Evolutionary conservation across 2,329 filamentous ascomycete genomes (phyloP), one percentile per base, ranked within the genome.

Genomic region (Epichloe uncinata): DNA sequence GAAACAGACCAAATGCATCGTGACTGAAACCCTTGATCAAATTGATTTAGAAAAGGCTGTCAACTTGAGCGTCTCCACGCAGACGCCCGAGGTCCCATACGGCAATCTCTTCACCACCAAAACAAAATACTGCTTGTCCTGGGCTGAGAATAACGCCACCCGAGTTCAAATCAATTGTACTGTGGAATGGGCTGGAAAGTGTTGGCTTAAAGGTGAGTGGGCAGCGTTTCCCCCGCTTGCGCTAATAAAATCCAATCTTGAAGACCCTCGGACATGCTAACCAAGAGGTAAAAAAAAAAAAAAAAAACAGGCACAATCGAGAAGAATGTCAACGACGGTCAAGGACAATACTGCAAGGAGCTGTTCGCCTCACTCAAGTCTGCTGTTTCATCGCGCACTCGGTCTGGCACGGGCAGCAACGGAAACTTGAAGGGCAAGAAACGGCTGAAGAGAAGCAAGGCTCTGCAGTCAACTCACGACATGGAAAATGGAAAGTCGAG

Each of bases 171-270:
- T 91, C 69, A 96, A 84, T 57, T 96, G 88, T 64, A 84, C 82
- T 2, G 86, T 96, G 42, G 94, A 98, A 62, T 98, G 94, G 94
- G 84, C 84, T 3, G 90, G 90, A 58, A 98, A 97, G 74, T 96
- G 90, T 71, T 98, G 93, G 93, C 71, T 98, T 43, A 96, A 93
- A 72, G 87, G 90, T 94, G 72, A 63, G 73, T 62, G 2, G 4
- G 26, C 2, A 30, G 26, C 26, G 3, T 30, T 8, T 30, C 3
- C 1, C 26, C 26, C 8, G 8, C 26, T 9, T 9, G 26, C 9
- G 26, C 26, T 9, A 30, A 7, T 9, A 30, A 7, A 30, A 4
- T 30, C 26, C 26, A 30, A 30, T 9, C 26, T 30, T 30, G 8
- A 30, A 30, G 26, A 30, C 26, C 8, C 8, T 30, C 26, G 26